Conservation (phyloP, 2,329 filamentous ascomycete species). For the Verticillium nonalfalfae region DNA sequence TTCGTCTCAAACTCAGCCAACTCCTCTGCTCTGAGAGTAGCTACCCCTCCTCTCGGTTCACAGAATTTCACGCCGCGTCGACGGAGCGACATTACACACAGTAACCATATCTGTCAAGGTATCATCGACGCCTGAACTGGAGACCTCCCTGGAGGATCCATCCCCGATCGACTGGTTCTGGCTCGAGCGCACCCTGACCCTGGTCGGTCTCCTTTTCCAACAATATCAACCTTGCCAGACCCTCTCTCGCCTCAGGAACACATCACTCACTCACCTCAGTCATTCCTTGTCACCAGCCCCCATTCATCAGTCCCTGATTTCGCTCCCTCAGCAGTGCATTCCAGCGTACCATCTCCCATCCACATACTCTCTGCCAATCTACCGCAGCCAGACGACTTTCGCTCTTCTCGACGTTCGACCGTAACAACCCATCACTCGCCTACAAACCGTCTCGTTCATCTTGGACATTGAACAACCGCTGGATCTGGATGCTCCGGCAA, state of each 20-base stretch:
- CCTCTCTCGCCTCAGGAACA: slow-evolving; percentile 10
- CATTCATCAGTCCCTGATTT: slow-evolving; percentile 7
- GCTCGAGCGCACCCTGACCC: slow-evolving; percentile 13
- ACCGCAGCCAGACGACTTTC: slow-evolving; percentile 5
- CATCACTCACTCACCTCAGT: not conserved
- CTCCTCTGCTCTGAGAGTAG: not conserved
- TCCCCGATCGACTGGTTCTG: slow-evolving; percentile 15
- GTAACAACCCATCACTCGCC: slow-evolving; percentile 2
- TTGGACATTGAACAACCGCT: not conserved
- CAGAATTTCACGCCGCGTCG: not conserved
- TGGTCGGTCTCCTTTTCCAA: slow-evolving; percentile 15
- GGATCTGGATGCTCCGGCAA: slow-evolving; percentile 28
- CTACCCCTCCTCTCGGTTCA: not conserved
- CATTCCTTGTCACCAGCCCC: not conserved
- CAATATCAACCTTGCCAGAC: slow-evolving; percentile 13
- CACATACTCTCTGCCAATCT: slow-evolving; percentile 5
- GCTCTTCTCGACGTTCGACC: slow-evolving; percentile 2
- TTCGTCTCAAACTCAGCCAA: too few relatives aligned
- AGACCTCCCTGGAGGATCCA: slow-evolving; percentile 4
- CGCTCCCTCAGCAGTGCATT: slow-evolving; percentile 11
- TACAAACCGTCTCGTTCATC: not conserved
- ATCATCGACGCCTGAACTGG: slow-evolving; percentile 1
- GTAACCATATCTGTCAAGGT: not conserved
- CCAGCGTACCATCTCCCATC: slow-evolving; percentile 8
- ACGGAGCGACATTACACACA: not conserved